phyloP scores from a whole-genome alignment of 2,329 filamentous ascomycete species.

The Paecilomyces fulvus region DNA sequence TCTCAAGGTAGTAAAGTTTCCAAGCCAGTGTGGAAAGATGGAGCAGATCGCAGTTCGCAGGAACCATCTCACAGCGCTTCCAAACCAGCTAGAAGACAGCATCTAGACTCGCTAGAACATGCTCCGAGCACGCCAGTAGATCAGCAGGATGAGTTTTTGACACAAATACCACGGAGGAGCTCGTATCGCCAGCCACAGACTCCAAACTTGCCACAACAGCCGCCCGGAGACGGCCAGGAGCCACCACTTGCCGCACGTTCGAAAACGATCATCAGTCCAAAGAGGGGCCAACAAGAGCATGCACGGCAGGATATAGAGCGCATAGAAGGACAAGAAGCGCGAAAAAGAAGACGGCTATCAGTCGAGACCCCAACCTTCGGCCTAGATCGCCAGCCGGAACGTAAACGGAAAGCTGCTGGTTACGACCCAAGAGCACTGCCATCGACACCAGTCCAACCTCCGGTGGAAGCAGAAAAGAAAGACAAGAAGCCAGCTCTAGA shows the following conservation, averaged over 20 bases:
- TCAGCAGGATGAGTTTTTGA: background rate
- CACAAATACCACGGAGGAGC: background rate
- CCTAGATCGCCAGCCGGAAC: background rate
- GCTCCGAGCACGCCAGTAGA: background rate
- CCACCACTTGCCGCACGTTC: background rate
- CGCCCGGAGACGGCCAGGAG: background rate
- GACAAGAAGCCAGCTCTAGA: background rate
- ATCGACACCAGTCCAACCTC: constrained; percentile 3
- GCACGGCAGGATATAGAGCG: background rate
- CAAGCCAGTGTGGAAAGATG: background rate
- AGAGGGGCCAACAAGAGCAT: background rate
- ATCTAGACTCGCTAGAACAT: background rate
- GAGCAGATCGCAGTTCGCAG: background rate
- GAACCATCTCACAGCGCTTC: background rate
- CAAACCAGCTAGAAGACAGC: background rate
- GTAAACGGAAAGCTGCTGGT: constrained; percentile 5
- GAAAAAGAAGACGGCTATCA: constrained; percentile 1
- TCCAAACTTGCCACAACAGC: background rate
- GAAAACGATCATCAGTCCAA: background rate
- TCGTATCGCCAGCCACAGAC: background rate
- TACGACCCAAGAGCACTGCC: background rate
- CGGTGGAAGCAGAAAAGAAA: background rate
- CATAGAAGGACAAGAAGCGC: constrained; percentile 3
- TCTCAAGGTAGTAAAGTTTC: background rate
- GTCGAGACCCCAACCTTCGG: background rate